These are phyloP conservation scores for Neurospora sp. DNA, from an alignment of 2,329 filamentous ascomycete genomes.

Conservation along the genomic window DNA sequence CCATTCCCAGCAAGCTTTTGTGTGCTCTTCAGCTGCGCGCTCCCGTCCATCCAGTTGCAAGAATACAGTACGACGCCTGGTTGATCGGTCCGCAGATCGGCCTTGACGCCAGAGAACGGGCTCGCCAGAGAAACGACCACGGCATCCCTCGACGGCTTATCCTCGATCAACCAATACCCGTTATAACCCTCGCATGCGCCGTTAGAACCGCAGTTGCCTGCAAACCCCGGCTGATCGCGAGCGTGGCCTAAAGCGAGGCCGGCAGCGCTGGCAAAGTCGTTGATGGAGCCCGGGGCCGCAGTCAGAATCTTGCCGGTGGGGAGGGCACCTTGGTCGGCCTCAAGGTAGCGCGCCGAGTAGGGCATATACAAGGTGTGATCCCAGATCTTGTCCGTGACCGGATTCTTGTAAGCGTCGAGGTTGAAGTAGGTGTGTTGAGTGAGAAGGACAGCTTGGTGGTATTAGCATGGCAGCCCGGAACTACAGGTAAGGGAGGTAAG, in stretches of 20 bases:
- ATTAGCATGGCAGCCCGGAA: background rate
- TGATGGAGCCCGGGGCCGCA: constrained; percentile 45
- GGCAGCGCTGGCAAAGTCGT: constrained; percentile 54
- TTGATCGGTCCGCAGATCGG: constrained; percentile 63
- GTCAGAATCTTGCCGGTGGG: constrained; percentile 52
- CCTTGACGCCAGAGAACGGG: constrained; percentile 54
- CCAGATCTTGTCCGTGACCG: constrained; percentile 42
- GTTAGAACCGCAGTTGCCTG: constrained; percentile 47
- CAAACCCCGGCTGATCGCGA: constrained; percentile 40
- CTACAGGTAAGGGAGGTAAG: background rate
- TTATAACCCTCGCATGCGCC: constrained; percentile 65
- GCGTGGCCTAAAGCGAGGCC: constrained; percentile 53
- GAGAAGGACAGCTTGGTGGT: constrained; percentile 43
- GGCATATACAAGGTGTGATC: constrained; percentile 55
- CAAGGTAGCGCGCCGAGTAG: constrained; percentile 49
- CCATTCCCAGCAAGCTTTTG: constrained; percentile 26
- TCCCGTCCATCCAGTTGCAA: constrained; percentile 46
- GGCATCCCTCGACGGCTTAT: constrained; percentile 24
- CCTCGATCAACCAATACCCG: constrained; percentile 40
- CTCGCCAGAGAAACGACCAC: constrained; percentile 47
- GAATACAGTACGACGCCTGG: constrained; percentile 61
- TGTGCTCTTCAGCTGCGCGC: constrained; percentile 44
- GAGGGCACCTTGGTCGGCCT: constrained; percentile 43
- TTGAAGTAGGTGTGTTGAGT: constrained; percentile 62
- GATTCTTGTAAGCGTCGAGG: constrained; percentile 53